Base-by-base conservation (phyloP, 306 rosid species). In the Trifolium repens region DNA sequence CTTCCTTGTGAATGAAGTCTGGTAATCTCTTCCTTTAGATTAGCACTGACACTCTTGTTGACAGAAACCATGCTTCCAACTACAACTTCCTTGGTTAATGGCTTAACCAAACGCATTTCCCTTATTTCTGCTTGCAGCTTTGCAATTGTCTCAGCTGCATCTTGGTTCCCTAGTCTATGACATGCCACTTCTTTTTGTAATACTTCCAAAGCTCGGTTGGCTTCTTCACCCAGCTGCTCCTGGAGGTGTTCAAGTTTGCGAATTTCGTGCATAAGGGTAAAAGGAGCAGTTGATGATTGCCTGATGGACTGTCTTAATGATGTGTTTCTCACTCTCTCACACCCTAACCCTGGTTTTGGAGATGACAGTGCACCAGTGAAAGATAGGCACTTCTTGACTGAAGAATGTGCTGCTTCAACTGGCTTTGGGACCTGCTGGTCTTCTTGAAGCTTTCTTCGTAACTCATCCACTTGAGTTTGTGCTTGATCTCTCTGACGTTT, bases 171-270 rank as follows among this genome's bases (percentile, higher is more conserved):
- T 57, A 89, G 85, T 77, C 99, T 91, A 81, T 96, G 99, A 78
- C 99, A 96, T 75, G 97, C 97, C 72, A 96, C 99, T 84, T 96
- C 98, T 85, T 96, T 96, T 74, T 96, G 99, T 61, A 96, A 75
- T 66, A 96, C 97, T 85, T 92, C 98, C 68, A 96, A 87, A 27
- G 99, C 99, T 78, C 97, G 78, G 71, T 92, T 96, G 63, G 99
- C 99, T 85, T 96, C 99, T 78, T 96, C 96, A 55, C 99, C 99
- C 34, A 96, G 92, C 89, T 92, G 97, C 86, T 96, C 97, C 65
- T 96, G 99, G 74, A 96, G 96, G 80, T 92, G 98, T 89, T 96
- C 99, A 35, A 96, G 97, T 85, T 96, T 96, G 60, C 99, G 97
- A 81, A 96, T 96, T 84, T 96, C 99, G 82, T 96, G 98, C 99